Evolutionary conservation across 2,329 filamentous ascomycete species (phyloP).

Genomic region (Penicillium sp.): DNA sequence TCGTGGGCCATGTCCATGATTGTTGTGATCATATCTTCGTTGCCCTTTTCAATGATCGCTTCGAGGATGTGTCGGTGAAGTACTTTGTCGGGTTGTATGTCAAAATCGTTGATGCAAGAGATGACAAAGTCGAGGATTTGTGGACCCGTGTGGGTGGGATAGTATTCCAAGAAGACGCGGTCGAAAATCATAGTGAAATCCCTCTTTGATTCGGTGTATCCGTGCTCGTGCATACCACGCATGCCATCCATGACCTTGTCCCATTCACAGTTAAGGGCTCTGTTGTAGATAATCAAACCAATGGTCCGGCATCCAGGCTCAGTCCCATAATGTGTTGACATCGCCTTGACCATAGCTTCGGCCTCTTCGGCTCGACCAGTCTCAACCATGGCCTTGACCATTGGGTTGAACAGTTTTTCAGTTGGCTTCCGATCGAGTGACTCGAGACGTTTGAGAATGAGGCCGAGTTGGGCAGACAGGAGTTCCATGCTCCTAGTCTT

Average conservation of each 20-base stretch:
- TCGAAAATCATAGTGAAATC: constrained; percentile 38
- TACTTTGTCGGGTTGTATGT: constrained; percentile 38
- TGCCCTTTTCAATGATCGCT: constrained; percentile 41
- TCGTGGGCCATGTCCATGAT: constrained; percentile 32
- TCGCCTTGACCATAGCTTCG: constrained; percentile 35
- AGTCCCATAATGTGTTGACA: constrained; percentile 32
- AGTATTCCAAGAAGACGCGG: constrained; percentile 43
- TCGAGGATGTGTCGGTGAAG: constrained; percentile 42
- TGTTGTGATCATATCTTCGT: constrained; percentile 30
- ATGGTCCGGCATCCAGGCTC: constrained; percentile 35
- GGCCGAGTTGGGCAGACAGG: constrained; percentile 34
- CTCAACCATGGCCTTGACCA: constrained; percentile 41
- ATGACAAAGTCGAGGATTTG: constrained; percentile 39
- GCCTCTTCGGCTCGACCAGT: constrained; percentile 37
- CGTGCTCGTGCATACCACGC: constrained; percentile 36
- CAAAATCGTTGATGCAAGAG: constrained; percentile 35
- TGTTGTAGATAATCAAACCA: constrained; percentile 38
- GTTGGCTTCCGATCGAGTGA: constrained; percentile 33
- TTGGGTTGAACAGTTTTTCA: constrained; percentile 41
- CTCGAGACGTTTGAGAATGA: constrained; percentile 27
- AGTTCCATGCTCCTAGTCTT: constrained; percentile 40
- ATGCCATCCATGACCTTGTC: constrained; percentile 39
- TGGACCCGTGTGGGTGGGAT: constrained; percentile 34
- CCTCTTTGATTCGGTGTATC: constrained; percentile 27
- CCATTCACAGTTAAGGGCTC: constrained; percentile 42